A percentile compares a stretch with the other conserved stretches of the same genome.
phyloP scores from a whole-genome alignment of 257 asterid species.

The Solanum etuberosum region DNA sequence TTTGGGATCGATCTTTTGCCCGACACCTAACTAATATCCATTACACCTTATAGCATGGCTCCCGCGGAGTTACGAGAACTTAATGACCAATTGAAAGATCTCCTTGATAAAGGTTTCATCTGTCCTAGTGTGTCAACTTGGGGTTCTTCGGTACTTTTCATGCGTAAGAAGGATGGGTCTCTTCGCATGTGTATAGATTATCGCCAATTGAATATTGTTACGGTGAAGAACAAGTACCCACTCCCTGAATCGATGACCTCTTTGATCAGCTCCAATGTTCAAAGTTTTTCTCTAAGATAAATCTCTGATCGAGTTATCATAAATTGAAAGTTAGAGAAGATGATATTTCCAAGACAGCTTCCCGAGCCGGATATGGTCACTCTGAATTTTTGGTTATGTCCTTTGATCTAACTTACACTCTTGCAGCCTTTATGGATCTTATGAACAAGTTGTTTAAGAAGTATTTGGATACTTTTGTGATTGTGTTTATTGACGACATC shows the following conservation, averaged over 20 bases:
- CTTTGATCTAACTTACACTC: neutral
- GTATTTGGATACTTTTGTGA: no score
- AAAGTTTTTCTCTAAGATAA: neutral
- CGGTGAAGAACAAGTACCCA: neutral
- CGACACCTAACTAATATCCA: neutral
- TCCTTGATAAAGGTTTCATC: neutral
- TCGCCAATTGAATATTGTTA: neutral
- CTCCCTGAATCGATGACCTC: neutral
- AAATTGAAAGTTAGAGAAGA: neutral
- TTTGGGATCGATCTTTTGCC: neutral
- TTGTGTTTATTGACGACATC: neutral
- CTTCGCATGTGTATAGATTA: neutral
- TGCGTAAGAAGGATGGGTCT: neutral
- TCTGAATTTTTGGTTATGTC: neutral
- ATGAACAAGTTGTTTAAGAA: neutral
- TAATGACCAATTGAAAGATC: neutral
- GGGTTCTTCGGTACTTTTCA: neutral
- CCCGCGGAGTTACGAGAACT: no score
- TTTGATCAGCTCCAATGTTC: neutral
- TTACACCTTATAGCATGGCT: neutral
- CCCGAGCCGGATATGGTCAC: neutral
- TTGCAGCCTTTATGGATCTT: neutral
- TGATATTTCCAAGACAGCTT: neutral
- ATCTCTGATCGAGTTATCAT: neutral
- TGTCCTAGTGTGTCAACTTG: neutral